These are phyloP conservation scores for Teunomyces aglyptinius DNA, from an alignment of 805 yeast genomes.

Conservation along the genomic window DNA sequence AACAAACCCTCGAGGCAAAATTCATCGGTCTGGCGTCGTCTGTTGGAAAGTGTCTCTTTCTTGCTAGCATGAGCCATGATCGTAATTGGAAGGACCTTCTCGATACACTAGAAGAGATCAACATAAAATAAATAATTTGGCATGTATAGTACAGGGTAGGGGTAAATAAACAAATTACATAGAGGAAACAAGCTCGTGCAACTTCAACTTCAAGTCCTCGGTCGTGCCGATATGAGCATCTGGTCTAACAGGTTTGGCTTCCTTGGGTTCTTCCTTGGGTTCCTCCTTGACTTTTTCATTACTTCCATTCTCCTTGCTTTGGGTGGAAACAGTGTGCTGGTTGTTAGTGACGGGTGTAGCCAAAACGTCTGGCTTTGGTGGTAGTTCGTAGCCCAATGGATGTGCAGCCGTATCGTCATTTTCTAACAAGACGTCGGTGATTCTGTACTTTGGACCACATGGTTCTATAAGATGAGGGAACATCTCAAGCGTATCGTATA, in stretches of 20 bases:
- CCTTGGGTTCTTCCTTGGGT: slow-evolving; percentile 3
- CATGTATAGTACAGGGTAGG: slow-evolving; percentile 4
- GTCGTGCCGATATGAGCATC: slow-evolving; percentile 52
- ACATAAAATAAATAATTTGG: slow-evolving; percentile 3
- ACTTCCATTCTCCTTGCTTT: not conserved
- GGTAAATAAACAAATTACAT: slow-evolving; percentile 17
- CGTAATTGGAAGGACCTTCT: slow-evolving; percentile 12
- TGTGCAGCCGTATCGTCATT: slow-evolving; percentile 11
- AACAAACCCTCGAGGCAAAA: not conserved
- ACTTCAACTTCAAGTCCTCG: slow-evolving; percentile 69
- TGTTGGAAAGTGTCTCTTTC: slow-evolving; percentile 35
- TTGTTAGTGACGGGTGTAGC: not conserved
- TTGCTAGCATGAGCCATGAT: slow-evolving; percentile 21
- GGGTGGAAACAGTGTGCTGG: slow-evolving; percentile 1
- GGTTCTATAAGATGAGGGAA: slow-evolving; percentile 70
- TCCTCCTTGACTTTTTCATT: slow-evolving; percentile 1
- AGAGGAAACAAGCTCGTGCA: slow-evolving; percentile 59
- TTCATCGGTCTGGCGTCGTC: slow-evolving; percentile 11
- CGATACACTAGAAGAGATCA: slow-evolving; percentile 13
- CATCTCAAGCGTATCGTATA: slow-evolving; percentile 60
- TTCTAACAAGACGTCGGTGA: slow-evolving; percentile 37
- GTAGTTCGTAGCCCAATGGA: slow-evolving; percentile 26
- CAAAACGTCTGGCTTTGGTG: slow-evolving; percentile 26
- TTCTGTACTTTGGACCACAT: slow-evolving; percentile 54
- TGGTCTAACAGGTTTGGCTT: slow-evolving; percentile 11